Evolutionary conservation across 305 asterid genomes (phyloP).

Genomic region (Solanum hybrid): DNA sequence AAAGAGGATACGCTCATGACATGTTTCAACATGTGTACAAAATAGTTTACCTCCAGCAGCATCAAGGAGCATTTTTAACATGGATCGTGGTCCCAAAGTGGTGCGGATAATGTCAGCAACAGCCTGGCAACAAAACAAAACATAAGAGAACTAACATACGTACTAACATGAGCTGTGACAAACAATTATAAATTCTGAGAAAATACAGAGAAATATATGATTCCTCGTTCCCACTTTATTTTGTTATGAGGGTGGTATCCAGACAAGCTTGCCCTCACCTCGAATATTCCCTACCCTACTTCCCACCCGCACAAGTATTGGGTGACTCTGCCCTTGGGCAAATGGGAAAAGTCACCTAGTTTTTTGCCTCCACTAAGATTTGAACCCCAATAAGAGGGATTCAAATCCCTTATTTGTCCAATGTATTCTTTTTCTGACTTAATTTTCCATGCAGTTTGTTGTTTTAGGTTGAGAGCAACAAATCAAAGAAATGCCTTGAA

Average conservation of each 20-base stretch:
- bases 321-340: background rate
- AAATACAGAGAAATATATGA: background rate
- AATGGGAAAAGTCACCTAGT: background rate
- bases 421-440: background rate
- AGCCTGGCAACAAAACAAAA: constrained; percentile 19
- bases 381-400: background rate
- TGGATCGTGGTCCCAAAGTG: constrained; percentile 44
- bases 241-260: background rate
- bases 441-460: background rate
- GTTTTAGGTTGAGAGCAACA: background rate
- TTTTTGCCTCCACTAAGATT: background rate
- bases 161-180: background rate
- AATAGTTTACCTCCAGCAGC: constrained; percentile 35
- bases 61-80: constrained; percentile 47
- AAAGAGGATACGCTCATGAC: background rate
- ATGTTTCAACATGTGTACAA: background rate
- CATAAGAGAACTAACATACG: background rate
- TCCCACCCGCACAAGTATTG: background rate
- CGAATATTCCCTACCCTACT: background rate
- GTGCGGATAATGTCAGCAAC: constrained; percentile 48
- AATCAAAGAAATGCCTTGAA: background rate
- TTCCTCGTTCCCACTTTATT: background rate
- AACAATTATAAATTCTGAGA: background rate
- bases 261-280: background rate
- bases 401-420: background rate